These are phyloP conservation scores for Sclerotinia nivalis DNA, from an alignment of 2,329 filamentous ascomycete species.

Conservation along the genomic window DNA sequence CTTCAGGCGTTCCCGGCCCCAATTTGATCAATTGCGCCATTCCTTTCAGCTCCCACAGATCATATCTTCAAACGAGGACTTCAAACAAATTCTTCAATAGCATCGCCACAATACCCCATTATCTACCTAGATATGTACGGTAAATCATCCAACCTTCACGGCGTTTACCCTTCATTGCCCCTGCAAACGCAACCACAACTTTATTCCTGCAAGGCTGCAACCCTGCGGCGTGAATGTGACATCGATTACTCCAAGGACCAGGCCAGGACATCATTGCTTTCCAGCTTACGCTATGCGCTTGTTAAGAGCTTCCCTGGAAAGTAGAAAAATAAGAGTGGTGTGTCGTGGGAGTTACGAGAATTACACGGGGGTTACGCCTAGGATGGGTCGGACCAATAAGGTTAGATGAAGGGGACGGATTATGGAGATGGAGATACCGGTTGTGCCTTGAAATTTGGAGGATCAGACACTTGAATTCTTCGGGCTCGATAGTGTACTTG, in stretches of 20 bases:
- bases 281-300: conserved; percentile 12
- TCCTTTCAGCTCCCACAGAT: conserved; percentile 1
- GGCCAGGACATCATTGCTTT: not conserved
- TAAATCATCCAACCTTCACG: not conserved
- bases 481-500: not conserved
- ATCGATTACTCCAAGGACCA: not conserved
- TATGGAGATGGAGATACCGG: conserved; percentile 8
- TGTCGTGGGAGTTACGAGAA: not conserved
- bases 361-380: not conserved
- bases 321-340: not conserved
- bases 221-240: conserved; percentile 6
- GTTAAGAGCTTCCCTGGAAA: not conserved
- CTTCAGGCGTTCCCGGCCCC: not conserved
- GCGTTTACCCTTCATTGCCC: not conserved
- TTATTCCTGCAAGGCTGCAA: conserved; percentile 22
- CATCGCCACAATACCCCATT: not conserved
- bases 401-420: not conserved
- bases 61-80: not conserved
- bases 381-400: not conserved
- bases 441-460: conserved; percentile 14
- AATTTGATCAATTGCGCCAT: not conserved
- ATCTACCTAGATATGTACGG: not conserved
- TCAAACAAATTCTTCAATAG: conserved; percentile 3
- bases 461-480: conserved; percentile 5
- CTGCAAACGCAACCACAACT: conserved; percentile 19